phyloP scores from a whole-genome alignment of 2,329 filamentous ascomycete genomes.

The Penicillium sp. region DNA sequence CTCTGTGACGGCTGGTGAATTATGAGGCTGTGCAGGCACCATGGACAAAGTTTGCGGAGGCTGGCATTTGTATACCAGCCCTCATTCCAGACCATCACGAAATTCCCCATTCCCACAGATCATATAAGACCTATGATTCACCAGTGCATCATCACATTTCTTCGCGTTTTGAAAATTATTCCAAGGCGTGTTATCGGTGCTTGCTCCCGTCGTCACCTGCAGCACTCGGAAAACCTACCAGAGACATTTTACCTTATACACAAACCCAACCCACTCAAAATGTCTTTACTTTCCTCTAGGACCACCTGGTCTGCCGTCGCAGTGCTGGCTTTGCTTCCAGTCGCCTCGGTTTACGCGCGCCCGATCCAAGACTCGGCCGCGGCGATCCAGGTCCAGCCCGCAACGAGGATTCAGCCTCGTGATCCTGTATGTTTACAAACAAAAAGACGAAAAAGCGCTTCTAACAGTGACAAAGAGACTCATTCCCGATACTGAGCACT shows the following conservation, averaged over 20 bases:
- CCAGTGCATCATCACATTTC: conserved; percentile 1
- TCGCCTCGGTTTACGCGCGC: conserved; percentile 12
- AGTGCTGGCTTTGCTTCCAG: conserved; percentile 3
- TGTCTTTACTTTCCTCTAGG: conserved; percentile 1
- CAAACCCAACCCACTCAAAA: not conserved
- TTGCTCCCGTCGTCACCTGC: not conserved
- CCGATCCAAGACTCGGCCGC: conserved; percentile 10
- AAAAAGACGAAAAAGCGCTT: not conserved
- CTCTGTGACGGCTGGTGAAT: not conserved
- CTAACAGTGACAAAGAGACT: conserved; percentile 17
- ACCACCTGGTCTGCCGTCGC: conserved; percentile 2
- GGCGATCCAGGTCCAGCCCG: not conserved
- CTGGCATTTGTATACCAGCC: conserved; percentile 5
- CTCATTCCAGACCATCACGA: conserved; percentile 17
- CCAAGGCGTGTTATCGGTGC: not conserved
- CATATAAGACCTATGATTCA: conserved; percentile 9
- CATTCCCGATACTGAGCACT: conserved; percentile 19
- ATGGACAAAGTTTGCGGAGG: conserved; percentile 1
- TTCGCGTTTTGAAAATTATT: conserved; percentile 1
- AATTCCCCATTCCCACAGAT: not conserved
- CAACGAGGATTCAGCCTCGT: conserved; percentile 10
- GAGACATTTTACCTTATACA: not conserved
- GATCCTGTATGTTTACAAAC: conserved; percentile 14
- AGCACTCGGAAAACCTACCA: not conserved
- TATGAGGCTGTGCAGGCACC: not conserved